A percentile compares a stretch with the other conserved stretches of the same genome.
Evolutionary conservation across 441 rosid genomes (phyloP).

Genomic region (Biscutella laevigata): DNA sequence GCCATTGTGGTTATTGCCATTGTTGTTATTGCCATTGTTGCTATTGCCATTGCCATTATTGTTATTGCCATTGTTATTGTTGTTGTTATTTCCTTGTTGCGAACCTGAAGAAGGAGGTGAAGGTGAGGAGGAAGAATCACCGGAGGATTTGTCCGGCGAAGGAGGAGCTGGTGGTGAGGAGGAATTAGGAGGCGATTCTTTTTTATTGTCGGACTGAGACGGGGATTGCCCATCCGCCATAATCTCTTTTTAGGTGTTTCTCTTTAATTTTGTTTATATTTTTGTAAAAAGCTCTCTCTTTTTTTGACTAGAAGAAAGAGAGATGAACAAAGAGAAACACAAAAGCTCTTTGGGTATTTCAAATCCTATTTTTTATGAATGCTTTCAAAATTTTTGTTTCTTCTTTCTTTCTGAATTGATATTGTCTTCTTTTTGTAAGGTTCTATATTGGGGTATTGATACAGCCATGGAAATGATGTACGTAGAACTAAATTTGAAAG

Average conservation of each 20-base stretch:
- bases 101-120: too few relatives aligned
- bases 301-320: constrained; percentile 1
- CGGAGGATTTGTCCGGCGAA: constrained; percentile 4
- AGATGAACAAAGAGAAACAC: constrained; percentile 20
- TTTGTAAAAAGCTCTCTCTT: constrained; percentile 7
- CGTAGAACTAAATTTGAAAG: constrained; percentile 19
- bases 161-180: constrained; percentile 19
- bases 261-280: not conserved
- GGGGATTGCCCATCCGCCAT: constrained; percentile 29
- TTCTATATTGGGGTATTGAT: constrained; percentile 20
- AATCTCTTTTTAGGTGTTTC: constrained; percentile 7
- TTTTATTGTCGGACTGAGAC: constrained; percentile 15
- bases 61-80: constrained; percentile 5
- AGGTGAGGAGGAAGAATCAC: constrained; percentile 14
- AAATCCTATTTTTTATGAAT: constrained; percentile 17
- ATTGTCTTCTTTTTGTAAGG: constrained; percentile 20
- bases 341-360: constrained; percentile 17
- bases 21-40: too few relatives aligned
- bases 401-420: too few relatives aligned
- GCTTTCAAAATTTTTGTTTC: not conserved
- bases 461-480: constrained; percentile 23
- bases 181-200: constrained; percentile 12
- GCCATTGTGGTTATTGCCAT: too few relatives aligned
- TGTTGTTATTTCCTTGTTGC: constrained; percentile 8
- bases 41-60: too few relatives aligned